Evolutionary conservation across 257 asterid species (phyloP).

Genomic region (Plectranthus barbatus): DNA sequence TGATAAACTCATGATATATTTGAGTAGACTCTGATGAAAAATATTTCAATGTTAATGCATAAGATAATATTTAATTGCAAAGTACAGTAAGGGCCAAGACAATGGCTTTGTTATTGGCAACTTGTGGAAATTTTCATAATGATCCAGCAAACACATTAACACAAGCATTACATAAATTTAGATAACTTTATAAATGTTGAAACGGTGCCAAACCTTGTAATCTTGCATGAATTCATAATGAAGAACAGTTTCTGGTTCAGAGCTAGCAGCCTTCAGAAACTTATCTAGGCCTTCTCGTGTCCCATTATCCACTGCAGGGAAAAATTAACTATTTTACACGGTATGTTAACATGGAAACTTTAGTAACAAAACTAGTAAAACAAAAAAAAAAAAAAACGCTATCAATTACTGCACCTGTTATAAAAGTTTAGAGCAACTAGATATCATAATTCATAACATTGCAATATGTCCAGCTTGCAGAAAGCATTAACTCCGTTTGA

Average conservation of each 20-base stretch:
- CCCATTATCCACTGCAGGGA: constrained; percentile 81
- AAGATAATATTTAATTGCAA: not conserved
- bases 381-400: too few species aligned
- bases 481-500: not conserved
- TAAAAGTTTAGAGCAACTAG: constrained; percentile 3
- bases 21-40: not conserved
- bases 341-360: not conserved
- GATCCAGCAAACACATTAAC: not conserved
- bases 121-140: not conserved
- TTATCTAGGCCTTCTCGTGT: constrained; percentile 92
- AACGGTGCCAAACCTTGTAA: constrained; percentile 61
- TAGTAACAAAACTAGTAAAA: not conserved
- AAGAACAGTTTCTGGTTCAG: constrained; percentile 95
- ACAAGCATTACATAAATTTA: not conserved
- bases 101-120: not conserved
- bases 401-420: not conserved
- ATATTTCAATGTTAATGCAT: not conserved
- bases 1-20: not conserved
- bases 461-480: not conserved
- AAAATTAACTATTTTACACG: not conserved
- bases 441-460: not conserved
- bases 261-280: constrained; percentile 95
- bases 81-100: not conserved
- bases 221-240: constrained; percentile 99
- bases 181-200: not conserved